Conservation (phyloP, 2,329 filamentous ascomycete genomes). For the Periconia macrospinosa region DNA sequence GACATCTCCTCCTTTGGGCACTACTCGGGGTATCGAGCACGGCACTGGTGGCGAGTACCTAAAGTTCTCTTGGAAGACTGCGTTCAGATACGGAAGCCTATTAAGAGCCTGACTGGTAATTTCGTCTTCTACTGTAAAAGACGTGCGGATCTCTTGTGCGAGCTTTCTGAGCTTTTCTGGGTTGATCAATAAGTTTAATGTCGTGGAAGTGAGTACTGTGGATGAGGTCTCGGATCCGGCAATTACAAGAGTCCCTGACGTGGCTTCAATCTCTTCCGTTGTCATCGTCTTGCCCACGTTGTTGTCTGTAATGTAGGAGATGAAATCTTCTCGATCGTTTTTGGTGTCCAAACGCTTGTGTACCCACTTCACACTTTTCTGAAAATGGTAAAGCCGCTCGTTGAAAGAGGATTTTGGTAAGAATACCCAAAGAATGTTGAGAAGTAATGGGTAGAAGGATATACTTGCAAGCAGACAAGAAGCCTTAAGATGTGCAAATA, state of each 20-base stretch:
- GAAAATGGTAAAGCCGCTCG: conserved; percentile 8
- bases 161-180: conserved; percentile 12
- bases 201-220: conserved; percentile 36
- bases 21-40: conserved; percentile 20
- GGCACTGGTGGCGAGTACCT: conserved; percentile 30
- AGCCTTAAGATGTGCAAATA: conserved; percentile 4
- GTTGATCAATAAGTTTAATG: conserved; percentile 29
- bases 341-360: conserved; percentile 29
- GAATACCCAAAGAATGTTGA: conserved; percentile 21
- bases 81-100: conserved; percentile 28
- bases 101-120: conserved; percentile 12
- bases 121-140: conserved; percentile 17
- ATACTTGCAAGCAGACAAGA: conserved; percentile 21
- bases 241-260: conserved; percentile 39
- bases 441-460: conserved; percentile 22
- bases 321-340: conserved; percentile 25
- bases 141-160: conserved; percentile 16
- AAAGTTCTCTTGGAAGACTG: conserved; percentile 31
- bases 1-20: conserved; percentile 23
- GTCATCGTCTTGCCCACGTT: conserved; percentile 20
- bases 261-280: conserved; percentile 38
- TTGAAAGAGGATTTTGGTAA: conserved; percentile 13
- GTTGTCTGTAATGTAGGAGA: conserved; percentile 26
- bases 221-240: conserved; percentile 45
- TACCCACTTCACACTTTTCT: conserved; percentile 10